These are phyloP conservation scores for Betula pendula DNA, from an alignment of 306 rosid species.

Conservation along the genomic window DNA sequence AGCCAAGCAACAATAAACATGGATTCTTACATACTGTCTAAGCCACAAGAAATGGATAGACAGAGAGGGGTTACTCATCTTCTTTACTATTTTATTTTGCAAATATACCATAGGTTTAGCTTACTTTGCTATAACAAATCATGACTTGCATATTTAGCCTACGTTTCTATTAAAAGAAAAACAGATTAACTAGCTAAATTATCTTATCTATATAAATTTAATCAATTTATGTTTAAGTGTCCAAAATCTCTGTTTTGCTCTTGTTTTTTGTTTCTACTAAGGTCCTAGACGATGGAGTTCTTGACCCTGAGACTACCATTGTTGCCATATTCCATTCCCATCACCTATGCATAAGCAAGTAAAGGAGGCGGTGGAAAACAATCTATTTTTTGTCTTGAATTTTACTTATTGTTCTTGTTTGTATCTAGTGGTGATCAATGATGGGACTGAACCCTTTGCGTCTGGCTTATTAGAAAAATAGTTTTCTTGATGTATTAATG, in stretches of 20 bases:
- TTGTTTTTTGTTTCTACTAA: constrained; percentile 34
- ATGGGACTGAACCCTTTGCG: too few relatives aligned
- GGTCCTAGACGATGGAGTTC: constrained; percentile 96
- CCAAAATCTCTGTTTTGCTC: constrained; percentile 9
- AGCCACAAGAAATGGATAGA: not conserved
- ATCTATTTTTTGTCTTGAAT: too few relatives aligned
- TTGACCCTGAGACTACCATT: constrained; percentile 91
- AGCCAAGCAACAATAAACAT: not conserved
- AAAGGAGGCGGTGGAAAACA: too few relatives aligned
- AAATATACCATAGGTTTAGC: not conserved
- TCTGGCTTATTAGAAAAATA: too few relatives aligned
- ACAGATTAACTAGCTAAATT: not conserved
- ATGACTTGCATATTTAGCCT: not conserved
- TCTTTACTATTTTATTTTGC: not conserved
- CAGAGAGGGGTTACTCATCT: not conserved
- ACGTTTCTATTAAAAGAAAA: not conserved
- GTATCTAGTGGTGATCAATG: too few relatives aligned
- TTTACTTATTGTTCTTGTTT: too few relatives aligned
- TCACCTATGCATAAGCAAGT: constrained; percentile 99
- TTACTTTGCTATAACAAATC: not conserved
- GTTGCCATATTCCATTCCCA: constrained; percentile 91
- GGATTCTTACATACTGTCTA: not conserved
- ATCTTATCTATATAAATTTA: not conserved
- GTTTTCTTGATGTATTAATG: too few relatives aligned
- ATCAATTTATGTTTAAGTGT: not conserved